phyloP scores from a whole-genome alignment of 1,139 yeast species.

The Kodamaea ohmeri region DNA sequence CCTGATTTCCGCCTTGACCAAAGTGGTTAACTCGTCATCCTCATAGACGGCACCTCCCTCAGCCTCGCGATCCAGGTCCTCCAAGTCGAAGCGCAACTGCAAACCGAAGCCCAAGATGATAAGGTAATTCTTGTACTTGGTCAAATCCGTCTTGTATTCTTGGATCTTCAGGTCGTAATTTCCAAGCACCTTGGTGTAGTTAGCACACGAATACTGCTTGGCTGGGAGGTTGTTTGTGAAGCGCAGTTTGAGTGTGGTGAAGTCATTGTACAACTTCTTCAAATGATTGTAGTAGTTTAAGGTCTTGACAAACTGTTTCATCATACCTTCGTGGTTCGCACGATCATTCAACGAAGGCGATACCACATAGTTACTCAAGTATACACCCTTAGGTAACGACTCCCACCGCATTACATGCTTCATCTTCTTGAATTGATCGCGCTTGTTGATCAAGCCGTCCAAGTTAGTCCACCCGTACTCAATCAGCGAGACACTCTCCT shows the following conservation, averaged over 20 bases:
- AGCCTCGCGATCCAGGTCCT: conserved; percentile 26
- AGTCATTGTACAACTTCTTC: conserved; percentile 37
- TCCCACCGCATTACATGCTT: conserved; percentile 43
- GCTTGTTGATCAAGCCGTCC: conserved; percentile 35
- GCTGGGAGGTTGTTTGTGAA: conserved; percentile 32
- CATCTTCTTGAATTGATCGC: conserved; percentile 34
- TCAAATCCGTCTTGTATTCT: conserved; percentile 45
- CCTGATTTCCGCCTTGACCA: conserved; percentile 39
- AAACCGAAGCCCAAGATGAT: conserved; percentile 48
- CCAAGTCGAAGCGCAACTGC: conserved; percentile 45
- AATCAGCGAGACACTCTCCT: conserved; percentile 62
- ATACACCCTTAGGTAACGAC: conserved; percentile 41
- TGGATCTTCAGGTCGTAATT: conserved; percentile 42
- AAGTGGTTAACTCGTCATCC: conserved; percentile 34
- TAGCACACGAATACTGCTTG: conserved; percentile 29
- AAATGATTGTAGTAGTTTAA: conserved; percentile 43
- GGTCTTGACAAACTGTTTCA: conserved; percentile 47
- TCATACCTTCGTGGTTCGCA: conserved; percentile 41
- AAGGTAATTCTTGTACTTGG: conserved; percentile 47
- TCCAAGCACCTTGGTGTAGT: conserved; percentile 32
- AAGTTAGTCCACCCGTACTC: conserved; percentile 79
- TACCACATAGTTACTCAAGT: conserved; percentile 36
- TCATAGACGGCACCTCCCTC: conserved; percentile 11
- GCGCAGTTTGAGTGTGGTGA: conserved; percentile 29
- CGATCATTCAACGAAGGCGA: conserved; percentile 19